phyloP scores from a whole-genome alignment of 306 rosid genomes.

The Hippophae rhamnoides region DNA sequence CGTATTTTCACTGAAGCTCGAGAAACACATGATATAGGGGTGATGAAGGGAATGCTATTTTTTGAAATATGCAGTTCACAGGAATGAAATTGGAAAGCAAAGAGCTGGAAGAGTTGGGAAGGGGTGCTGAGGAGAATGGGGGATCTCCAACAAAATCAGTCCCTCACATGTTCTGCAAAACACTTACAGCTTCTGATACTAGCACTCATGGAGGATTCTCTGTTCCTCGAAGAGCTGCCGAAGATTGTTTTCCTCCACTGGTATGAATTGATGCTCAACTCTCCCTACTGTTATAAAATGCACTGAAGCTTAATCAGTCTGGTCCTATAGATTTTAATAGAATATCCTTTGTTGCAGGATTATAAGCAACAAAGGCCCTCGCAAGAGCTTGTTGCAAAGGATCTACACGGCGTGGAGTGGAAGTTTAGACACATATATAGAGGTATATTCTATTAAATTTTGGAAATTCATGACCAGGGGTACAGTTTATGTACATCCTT shows the following conservation, averaged over 20 bases:
- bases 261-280: conserved; percentile 27
- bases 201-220: conserved; percentile 98
- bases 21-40: conserved; percentile 10
- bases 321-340: background rate
- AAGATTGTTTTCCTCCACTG: conserved; percentile 96
- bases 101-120: conserved; percentile 52
- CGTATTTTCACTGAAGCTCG: background rate
- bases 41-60: conserved; percentile 2
- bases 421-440: conserved; percentile 83
- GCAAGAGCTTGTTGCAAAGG: conserved; percentile 93
- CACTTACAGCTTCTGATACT: conserved; percentile 95
- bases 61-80: conserved; percentile 36
- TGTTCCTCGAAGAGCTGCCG: conserved; percentile 97
- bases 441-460: conserved; percentile 33
- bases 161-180: conserved; percentile 97
- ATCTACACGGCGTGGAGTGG: conserved; percentile 90
- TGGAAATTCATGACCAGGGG: too few relatives aligned
- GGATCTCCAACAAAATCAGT: conserved; percentile 69
- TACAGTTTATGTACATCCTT: too few relatives aligned
- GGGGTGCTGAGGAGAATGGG: conserved; percentile 52
- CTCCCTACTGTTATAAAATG: background rate
- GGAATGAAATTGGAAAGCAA: conserved; percentile 50
- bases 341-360: conserved; percentile 37
- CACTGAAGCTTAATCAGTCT: background rate
- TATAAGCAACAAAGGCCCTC: conserved; percentile 92